phyloP scores from a whole-genome alignment of 345 rosid genomes.

The Populus ilicifolia region DNA sequence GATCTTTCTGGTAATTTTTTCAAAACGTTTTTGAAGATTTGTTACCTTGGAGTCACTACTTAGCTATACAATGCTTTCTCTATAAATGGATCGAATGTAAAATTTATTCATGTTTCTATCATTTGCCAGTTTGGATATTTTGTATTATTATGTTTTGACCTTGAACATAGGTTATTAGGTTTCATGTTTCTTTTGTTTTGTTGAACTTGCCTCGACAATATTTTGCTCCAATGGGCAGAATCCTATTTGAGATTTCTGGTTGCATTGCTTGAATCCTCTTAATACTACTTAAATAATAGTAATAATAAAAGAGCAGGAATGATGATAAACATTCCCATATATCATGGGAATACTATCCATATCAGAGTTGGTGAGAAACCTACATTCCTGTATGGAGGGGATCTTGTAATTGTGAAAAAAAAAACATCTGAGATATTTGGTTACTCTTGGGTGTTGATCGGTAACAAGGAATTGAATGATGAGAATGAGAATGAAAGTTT shows the following conservation, averaged over 20 bases:
- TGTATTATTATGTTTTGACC: not conserved
- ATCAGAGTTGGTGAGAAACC: not conserved
- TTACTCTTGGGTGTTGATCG: not conserved
- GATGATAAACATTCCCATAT: not conserved
- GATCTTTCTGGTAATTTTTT: slow-evolving; percentile 46
- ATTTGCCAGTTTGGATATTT: not conserved
- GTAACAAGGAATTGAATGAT: too few species aligned
- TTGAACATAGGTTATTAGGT: not conserved
- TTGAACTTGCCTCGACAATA: not conserved
- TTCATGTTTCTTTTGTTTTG: not conserved
- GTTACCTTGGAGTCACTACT: not conserved
- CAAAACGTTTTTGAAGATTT: slow-evolving; percentile 13
- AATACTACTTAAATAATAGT: not conserved
- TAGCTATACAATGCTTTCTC: not conserved
- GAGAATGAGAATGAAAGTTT: too few species aligned
- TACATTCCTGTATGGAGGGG: not conserved
- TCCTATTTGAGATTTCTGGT: not conserved
- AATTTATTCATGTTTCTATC: not conserved
- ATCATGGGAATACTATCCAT: not conserved
- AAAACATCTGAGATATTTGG: not conserved
- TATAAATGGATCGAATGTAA: not conserved
- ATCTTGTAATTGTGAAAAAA: not conserved
- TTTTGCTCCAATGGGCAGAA: not conserved
- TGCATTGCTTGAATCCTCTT: not conserved
- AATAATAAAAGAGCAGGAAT: not conserved